Conservation (phyloP, 2,329 filamentous ascomycete genomes). For the Neurospora crassa region DNA sequence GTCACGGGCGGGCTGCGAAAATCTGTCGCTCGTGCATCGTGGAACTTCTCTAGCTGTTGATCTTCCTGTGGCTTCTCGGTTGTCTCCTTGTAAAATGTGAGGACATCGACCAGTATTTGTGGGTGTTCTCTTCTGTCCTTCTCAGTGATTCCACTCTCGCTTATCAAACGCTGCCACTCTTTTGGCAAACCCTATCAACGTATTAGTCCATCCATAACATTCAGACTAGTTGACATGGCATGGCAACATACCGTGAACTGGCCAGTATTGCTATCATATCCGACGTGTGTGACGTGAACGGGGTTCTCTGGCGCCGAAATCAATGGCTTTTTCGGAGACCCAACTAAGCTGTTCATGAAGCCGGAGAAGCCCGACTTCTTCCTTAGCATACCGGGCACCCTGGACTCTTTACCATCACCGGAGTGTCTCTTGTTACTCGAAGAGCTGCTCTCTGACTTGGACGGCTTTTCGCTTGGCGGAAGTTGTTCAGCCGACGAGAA, state of each 20-base stretch:
- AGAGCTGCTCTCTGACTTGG: constrained; percentile 35
- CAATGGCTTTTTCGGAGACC: constrained; percentile 79
- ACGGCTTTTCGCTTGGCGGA: constrained; percentile 38
- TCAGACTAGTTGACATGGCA: constrained; percentile 4
- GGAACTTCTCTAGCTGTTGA: constrained; percentile 91
- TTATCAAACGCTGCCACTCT: constrained; percentile 94
- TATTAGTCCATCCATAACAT: constrained; percentile 10
- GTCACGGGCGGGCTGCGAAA: constrained; percentile 22
- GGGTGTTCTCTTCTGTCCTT: constrained; percentile 94
- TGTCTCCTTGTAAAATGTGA: constrained; percentile 95
- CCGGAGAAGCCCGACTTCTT: constrained; percentile 87
- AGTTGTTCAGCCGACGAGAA: constrained; percentile 44
- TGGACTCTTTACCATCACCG: constrained; percentile 61
- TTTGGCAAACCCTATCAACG: constrained; percentile 71
- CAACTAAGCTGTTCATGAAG: constrained; percentile 74
- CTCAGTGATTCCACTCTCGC: constrained; percentile 92
- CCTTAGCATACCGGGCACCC: constrained; percentile 48
- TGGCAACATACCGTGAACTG: constrained; percentile 74
- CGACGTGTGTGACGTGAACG: constrained; percentile 95
- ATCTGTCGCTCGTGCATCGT: constrained; percentile 62
- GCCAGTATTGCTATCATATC: constrained; percentile 91
- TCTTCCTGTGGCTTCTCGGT: constrained; percentile 72
- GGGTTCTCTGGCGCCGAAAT: constrained; percentile 98
- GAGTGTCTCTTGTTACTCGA: constrained; percentile 63
- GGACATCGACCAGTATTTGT: constrained; percentile 89